These are phyloP conservation scores for Cyclostephanos tholiformis DNA, from an alignment of 108 stramenopile species.

Conservation along the genomic window DNA sequence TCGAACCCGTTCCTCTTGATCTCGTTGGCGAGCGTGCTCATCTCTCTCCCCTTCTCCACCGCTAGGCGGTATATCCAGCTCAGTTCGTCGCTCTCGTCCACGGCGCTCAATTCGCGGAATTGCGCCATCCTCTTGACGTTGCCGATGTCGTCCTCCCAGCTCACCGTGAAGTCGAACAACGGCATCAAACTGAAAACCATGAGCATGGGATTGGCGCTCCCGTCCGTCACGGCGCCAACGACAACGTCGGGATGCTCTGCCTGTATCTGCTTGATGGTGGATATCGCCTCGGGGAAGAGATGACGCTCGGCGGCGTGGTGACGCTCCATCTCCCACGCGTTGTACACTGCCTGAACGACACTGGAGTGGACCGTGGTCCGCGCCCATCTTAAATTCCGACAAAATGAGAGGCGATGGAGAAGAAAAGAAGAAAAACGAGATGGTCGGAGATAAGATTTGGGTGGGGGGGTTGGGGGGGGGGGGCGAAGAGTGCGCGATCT, in stretches of 20 bases:
- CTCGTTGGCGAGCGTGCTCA: constrained; percentile 57
- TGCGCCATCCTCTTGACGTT: constrained; percentile 55
- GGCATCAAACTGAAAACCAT: constrained; percentile 89
- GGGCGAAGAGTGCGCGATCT: too few relatives aligned
- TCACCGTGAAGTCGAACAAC: constrained; percentile 85
- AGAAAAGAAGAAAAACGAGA: too few relatives aligned
- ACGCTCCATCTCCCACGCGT: constrained; percentile 90
- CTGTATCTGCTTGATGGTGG: constrained; percentile 78
- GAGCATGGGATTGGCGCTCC: constrained; percentile 82
- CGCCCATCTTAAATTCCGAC: constrained; percentile 62
- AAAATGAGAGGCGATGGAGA: not conserved
- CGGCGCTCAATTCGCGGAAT: constrained; percentile 75
- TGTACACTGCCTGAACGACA: constrained; percentile 81
- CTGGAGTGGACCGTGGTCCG: constrained; percentile 67
- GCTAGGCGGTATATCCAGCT: constrained; percentile 90
- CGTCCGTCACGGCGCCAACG: constrained; percentile 90
- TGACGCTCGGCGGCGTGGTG: constrained; percentile 89
- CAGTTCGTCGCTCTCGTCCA: constrained; percentile 73
- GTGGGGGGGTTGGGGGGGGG: too few relatives aligned
- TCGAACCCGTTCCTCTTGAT: constrained; percentile 28
- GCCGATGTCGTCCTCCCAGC: constrained; percentile 83
- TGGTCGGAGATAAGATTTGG: not conserved
- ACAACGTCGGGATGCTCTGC: constrained; percentile 80
- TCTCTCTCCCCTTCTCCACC: constrained; percentile 70
- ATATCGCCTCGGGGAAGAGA: constrained; percentile 75